Evolutionary conservation across 2,329 filamentous ascomycete species (phyloP), one percentile per base, ranked within the genome.

Genomic region (Apiospora marii): DNA sequence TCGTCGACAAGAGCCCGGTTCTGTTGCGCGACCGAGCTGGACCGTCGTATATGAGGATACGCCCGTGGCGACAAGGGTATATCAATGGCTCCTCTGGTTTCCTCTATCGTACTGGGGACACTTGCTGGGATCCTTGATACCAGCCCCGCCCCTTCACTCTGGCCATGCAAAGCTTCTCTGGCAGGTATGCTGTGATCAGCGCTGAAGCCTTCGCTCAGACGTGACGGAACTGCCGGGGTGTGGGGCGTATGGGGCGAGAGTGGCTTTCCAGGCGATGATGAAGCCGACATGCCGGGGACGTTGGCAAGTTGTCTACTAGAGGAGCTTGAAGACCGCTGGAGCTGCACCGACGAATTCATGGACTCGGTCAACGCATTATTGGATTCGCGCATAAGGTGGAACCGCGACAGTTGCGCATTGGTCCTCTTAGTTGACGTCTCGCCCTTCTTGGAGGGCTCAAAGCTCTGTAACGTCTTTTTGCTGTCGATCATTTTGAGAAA

Each of bases 161-260:
- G 72, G 74, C 76, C 22, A 75, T 79, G 68, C 73, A 78, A 71
- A 51, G 79, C 75, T 72, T 76, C 74, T 69, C 79, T 79, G 46
- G 77, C 74, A 14, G 77, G 78, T 13, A 78, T 77, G 13, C 79
- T 75, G 78, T 94, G 93, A 75, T 94, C 92, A 61, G 91, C 91
- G 73, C 96, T 94, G 70, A 94, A 96, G 79, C 97, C 95, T 74
- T 96, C 94, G 79, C 94, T 97, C 30, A 99, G 85, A n/a, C 96
- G 90, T 10, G 95, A 98, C 27, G 96, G 96, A 41, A 98, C 94
- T 14, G 95, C 95, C 4, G 96, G 96, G 0, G 95, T 97, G 79
- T 98, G 95, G 1, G 95, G 94, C 0, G 94, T 98, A 79, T 96
- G 94, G 13, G 93, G 95, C 3, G 94, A 98, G 24, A 97, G 89